phyloP scores from a whole-genome alignment of 2,329 filamentous ascomycete species.

The Exophiala xenobiotica region DNA sequence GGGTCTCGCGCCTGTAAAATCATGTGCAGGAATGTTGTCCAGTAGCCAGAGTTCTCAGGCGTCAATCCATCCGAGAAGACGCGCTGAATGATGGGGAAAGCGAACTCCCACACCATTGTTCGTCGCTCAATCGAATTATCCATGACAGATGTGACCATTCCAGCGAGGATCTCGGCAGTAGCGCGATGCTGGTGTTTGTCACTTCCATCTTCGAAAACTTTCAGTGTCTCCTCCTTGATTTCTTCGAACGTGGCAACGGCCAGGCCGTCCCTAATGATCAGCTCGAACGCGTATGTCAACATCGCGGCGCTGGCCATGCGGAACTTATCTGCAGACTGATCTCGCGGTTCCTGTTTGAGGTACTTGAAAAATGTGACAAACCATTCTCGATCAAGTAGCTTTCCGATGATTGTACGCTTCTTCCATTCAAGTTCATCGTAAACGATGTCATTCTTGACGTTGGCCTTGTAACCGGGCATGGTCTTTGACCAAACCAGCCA shows the following conservation, averaged over 20 bases:
- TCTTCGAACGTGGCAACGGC: slow-evolving; percentile 81
- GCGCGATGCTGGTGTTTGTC: slow-evolving; percentile 98
- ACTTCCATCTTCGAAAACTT: slow-evolving; percentile 84
- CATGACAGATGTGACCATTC: slow-evolving; percentile 74
- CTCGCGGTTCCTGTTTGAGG: slow-evolving; percentile 92
- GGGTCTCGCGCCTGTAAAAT: slow-evolving; percentile 87
- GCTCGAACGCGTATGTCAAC: slow-evolving; percentile 83
- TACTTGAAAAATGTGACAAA: slow-evolving; percentile 85
- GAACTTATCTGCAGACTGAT: slow-evolving; percentile 78
- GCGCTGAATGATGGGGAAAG: slow-evolving; percentile 79
- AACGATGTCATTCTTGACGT: slow-evolving; percentile 62
- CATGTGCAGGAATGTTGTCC: slow-evolving; percentile 90
- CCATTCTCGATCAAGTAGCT: slow-evolving; percentile 78
- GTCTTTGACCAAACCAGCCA: slow-evolving; percentile 95
- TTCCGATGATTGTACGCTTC: slow-evolving; percentile 76
- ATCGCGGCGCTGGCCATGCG: slow-evolving; percentile 84
- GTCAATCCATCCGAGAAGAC: slow-evolving; percentile 91
- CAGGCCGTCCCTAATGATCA: slow-evolving; percentile 73
- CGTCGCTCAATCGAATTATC: slow-evolving; percentile 74
- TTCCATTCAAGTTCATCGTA: slow-evolving; percentile 80
- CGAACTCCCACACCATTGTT: slow-evolving; percentile 80
- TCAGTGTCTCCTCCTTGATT: slow-evolving; percentile 73
- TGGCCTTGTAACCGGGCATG: slow-evolving; percentile 75
- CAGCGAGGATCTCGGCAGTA: slow-evolving; percentile 88
- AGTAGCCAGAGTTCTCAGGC: slow-evolving; percentile 91